Evolutionary conservation across 352 stramenopile genomes (phyloP).

Genomic region (Phytopythium chamaehyphon): DNA sequence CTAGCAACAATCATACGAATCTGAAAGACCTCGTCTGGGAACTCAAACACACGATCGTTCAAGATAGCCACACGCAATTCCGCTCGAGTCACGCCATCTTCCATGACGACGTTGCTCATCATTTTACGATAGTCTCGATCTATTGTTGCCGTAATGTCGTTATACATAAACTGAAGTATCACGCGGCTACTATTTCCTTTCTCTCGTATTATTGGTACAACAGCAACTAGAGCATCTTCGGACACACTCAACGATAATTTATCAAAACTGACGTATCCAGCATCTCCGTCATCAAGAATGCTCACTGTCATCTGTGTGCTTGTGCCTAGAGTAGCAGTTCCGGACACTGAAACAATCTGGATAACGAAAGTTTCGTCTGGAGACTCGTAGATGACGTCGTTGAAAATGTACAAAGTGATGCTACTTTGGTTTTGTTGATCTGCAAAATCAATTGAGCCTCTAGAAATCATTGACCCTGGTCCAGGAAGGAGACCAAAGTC

Average conservation of each 20-base stretch:
- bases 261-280: slow-evolving; percentile 49
- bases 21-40: slow-evolving; percentile 45
- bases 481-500: slow-evolving; percentile 33
- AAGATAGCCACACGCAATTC: slow-evolving; percentile 46
- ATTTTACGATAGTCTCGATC: slow-evolving; percentile 46
- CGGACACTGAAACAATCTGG: slow-evolving; percentile 16
- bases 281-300: slow-evolving; percentile 63
- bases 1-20: slow-evolving; percentile 21
- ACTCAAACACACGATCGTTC: slow-evolving; percentile 54
- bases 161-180: slow-evolving; percentile 31
- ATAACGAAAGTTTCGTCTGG: slow-evolving; percentile 40
- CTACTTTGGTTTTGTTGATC: slow-evolving; percentile 16
- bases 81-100: slow-evolving; percentile 24
- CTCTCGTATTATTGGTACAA: slow-evolving; percentile 43
- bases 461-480: slow-evolving; percentile 9
- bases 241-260: slow-evolving; percentile 19
- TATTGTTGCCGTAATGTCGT: slow-evolving; percentile 26
- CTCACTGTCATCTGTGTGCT: slow-evolving; percentile 28
- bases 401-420: slow-evolving; percentile 35
- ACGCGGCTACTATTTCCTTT: slow-evolving; percentile 35
- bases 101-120: slow-evolving; percentile 24
- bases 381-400: slow-evolving; percentile 39
- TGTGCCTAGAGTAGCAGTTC: slow-evolving; percentile 26
- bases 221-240: slow-evolving; percentile 24
- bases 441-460: slow-evolving; percentile 28